Base-by-base conservation (phyloP, 2,329 filamentous ascomycete species). In the Ophiosphaerella korrae region DNA sequence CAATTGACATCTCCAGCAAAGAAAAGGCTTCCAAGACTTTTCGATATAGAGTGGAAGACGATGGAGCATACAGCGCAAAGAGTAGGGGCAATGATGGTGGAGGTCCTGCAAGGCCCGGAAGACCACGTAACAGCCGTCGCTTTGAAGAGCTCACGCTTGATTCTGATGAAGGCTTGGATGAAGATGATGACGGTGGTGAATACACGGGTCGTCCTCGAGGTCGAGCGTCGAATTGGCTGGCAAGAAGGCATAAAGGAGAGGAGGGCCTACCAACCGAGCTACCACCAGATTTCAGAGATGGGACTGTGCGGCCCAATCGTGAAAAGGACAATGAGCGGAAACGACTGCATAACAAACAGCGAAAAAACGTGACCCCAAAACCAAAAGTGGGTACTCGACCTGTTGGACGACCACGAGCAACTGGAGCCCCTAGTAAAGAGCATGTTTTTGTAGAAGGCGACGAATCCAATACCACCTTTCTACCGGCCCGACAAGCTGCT, bases 61-160 rank as follows among this genome's bases (percentile, higher is more conserved):
- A 80, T 47, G 71, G 75, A n/a, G 70, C 70, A 3, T 77, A 74
- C 42, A 68, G 66, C n/a, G 59, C 65, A 5, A 60, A 65, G 39
- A 67, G 62, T 44, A 61, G 70, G 3, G 65, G 68, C 35, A 45
- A 41, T 12, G 66, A 64, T 21, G 46, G 38, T 18, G 51, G 66
- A 34, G 69, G 58, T 45, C 64, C 51, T 48, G 60, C 47, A 32
- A 62, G 66, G 53, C 46, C 61, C 43, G 61, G 61, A 13, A 60
- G 55, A 42, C 57, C 64, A 42, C 58, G 55, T 11, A 58, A 59
- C 9, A 54, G 59, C 6, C 51, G 39, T 14, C 56, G 74, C 16
- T 80, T 75, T 45, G 78, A 80, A 59, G 77, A 80, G 45, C 71
- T 80, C 16, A 74, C 74, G 11, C 67, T 80, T 31, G 77, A 75